Base-by-base conservation (phyloP, 2,329 filamentous ascomycete species). In the Aspergillus flavus region DNA sequence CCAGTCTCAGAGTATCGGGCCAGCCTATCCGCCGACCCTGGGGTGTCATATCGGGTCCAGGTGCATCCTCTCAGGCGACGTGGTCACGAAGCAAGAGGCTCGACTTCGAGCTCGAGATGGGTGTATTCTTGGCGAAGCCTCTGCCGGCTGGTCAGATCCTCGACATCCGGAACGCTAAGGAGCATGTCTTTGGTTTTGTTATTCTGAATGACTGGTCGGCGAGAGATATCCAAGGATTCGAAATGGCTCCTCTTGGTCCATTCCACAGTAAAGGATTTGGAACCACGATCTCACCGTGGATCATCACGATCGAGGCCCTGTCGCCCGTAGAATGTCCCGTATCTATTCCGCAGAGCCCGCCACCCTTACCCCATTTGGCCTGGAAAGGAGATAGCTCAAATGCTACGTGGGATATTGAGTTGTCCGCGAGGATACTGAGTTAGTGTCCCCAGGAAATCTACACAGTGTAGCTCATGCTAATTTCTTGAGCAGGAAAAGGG, bases 161-260 rank as follows among this genome's bases (percentile, higher is more conserved):
- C 7, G 16, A 41, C 39, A 41, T 41, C 6, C 16, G 39, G 6
- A 9, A 41, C 19, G 39, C 39, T 16, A 41, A 3, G 16, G 39
- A 41, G 39, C 39, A 41, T 41, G 3, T 41, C 19, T 41, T 89
- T 71, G 87, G 87, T 0, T 78, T 88, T n/a, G 83, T 87, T 0
- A 73, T 90, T 43, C 69, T 89, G 7, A 89, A 89, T 64, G 86
- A 89, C 66, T 89, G 87, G 86, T 61, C 59, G 77, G 84, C 86
- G 23, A 79, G 87, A n/a, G 86, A 88, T 69, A 86, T 88, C 7
- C 86, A 89, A 70, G 79, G 74, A 0, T 77, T 86, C 28, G 87
- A 89, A 67, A 88, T 87, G 85, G 78, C 75, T 4, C 86, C 86
- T 0, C 74, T 88, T 0, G 87, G 87, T 0, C 86, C 87, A 0